phyloP scores from a whole-genome alignment of 208 protist genomes.

The Leishmania arabica region DNA sequence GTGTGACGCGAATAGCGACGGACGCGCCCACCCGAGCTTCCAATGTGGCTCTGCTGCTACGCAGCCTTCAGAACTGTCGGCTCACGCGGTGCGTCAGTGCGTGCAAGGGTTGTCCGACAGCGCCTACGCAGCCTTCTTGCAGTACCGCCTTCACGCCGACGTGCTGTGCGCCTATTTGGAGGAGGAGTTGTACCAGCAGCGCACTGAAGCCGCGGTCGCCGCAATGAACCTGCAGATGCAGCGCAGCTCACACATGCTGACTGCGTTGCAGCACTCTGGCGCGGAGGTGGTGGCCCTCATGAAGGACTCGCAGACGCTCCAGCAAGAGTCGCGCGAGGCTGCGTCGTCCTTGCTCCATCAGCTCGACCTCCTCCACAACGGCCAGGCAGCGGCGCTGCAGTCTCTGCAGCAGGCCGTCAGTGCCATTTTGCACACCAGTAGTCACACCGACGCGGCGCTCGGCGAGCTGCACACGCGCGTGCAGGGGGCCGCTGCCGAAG shows the following conservation, averaged over 20 bases:
- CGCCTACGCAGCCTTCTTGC: conserved; percentile 75
- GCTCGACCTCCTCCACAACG: conserved; percentile 37
- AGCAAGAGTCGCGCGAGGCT: conserved; percentile 37
- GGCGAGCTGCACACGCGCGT: conserved; percentile 33
- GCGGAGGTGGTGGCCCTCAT: conserved; percentile 30
- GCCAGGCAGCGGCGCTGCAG: conserved; percentile 42
- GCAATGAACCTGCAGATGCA: conserved; percentile 48
- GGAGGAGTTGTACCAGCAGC: conserved; percentile 87
- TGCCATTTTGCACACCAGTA: conserved; percentile 29
- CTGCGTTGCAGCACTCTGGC: conserved; percentile 36
- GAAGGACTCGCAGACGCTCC: conserved; percentile 26
- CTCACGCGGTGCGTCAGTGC: conserved; percentile 33
- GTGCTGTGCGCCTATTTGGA: conserved; percentile 83
- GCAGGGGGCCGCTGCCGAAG: conserved; percentile 25
- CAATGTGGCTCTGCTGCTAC: conserved; percentile 22
- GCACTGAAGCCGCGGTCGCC: conserved; percentile 72
- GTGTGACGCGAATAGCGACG: conserved; percentile 75
- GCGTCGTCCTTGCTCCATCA: conserved; percentile 39
- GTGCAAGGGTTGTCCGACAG: conserved; percentile 59
- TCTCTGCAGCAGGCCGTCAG: conserved; percentile 22
- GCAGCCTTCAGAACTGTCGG: conserved; percentile 6
- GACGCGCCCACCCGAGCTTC: conserved; percentile 39
- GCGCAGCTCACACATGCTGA: conserved; percentile 38
- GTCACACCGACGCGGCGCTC: conserved; percentile 28
- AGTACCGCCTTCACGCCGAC: conserved; percentile 87